A percentile compares a stretch with the other conserved stretches of the same genome.
Evolutionary conservation across 305 asterid species (phyloP).

Genomic region (Solanum hybrid): DNA sequence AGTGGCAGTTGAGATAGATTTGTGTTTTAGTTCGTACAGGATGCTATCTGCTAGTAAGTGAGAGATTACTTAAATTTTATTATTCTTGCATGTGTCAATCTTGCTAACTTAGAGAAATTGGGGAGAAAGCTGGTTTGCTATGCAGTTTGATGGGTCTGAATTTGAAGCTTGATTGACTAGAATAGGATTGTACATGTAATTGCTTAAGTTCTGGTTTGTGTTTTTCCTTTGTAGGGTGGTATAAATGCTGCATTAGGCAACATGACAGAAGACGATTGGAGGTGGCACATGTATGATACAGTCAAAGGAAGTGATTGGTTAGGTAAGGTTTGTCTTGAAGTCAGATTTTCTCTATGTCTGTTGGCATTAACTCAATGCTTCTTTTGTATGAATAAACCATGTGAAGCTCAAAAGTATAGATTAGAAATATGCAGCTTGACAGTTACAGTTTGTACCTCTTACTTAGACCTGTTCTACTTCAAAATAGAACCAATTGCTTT

Average conservation of each 20-base stretch:
- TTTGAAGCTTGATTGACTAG: background rate
- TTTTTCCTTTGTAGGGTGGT: constrained; percentile 59
- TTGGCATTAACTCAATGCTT: background rate
- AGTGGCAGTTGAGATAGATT: background rate
- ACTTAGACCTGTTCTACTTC: background rate
- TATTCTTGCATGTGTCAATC: background rate
- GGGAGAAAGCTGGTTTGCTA: background rate
- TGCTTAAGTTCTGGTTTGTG: background rate
- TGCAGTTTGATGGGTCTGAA: background rate
- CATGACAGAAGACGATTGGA: constrained; percentile 98
- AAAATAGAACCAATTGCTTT: background rate
- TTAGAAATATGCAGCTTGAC: background rate
- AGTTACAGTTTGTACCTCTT: background rate
- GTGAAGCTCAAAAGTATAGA: background rate
- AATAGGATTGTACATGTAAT: background rate
- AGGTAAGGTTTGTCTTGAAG: constrained; percentile 36
- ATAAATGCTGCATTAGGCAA: constrained; percentile 97
- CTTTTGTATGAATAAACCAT: background rate
- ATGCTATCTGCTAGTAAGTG: background rate
- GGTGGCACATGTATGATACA: constrained; percentile 99
- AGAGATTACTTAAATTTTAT: background rate
- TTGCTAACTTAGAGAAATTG: background rate
- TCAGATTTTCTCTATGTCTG: background rate
- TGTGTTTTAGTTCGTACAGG: background rate
- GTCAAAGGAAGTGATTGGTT: constrained; percentile 99